Percentiles rank a stretch among this genome's conserved stretches.
Conservation (phyloP, 192 early-diverging fungal genomes). For the Backusella luteola region DNA sequence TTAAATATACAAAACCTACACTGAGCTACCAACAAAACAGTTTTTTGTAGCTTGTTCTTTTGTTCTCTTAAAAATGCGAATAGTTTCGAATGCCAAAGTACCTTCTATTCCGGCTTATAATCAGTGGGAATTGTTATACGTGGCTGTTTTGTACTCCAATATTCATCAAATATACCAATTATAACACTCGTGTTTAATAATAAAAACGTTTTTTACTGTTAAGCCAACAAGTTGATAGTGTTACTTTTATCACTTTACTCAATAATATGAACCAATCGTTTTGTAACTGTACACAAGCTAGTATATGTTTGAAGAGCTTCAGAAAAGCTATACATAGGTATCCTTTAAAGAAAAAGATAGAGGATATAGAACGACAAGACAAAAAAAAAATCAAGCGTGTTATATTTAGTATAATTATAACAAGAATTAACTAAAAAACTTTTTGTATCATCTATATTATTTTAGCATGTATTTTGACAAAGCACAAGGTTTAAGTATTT, state of each 20-base stretch:
- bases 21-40: not conserved
- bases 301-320: not conserved
- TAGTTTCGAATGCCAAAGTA: not conserved
- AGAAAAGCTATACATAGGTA: not conserved
- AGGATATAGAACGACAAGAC: too few relatives aligned
- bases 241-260: not conserved
- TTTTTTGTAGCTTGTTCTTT: not conserved
- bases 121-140: not conserved
- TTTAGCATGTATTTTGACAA: conserved; percentile 2
- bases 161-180: not conserved
- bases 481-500: not conserved
- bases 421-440: not conserved
- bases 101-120: not conserved
- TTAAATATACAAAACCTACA: not conserved
- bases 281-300: not conserved
- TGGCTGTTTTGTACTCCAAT: not conserved
- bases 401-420: not conserved
- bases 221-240: not conserved
- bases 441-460: not conserved
- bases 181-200: not conserved
- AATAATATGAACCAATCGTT: not conserved
- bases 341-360: too few relatives aligned
- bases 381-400: not conserved
- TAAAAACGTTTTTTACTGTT: not conserved
- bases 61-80: not conserved